Percentiles rank a stretch among this genome's conserved stretches.
Conservation (phyloP, 768 basidiomycete species). For the Rossbeevera mucosa region DNA sequence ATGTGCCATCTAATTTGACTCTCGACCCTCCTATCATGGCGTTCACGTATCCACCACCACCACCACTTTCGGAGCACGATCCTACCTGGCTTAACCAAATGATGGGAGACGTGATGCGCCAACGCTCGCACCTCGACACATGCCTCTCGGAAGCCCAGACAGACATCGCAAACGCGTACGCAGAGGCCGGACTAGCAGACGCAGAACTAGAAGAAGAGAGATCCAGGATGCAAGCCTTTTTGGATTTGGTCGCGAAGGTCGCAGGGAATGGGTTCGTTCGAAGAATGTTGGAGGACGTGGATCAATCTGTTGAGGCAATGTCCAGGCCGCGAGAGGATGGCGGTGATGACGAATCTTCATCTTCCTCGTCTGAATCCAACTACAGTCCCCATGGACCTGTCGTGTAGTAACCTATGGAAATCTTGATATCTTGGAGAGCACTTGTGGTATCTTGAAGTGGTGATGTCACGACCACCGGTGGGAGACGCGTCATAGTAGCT, state of each 20-base stretch:
- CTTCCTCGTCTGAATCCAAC: slow-evolving; percentile 2
- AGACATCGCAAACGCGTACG: slow-evolving; percentile 21
- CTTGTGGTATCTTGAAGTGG: background rate
- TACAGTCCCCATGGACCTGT: background rate
- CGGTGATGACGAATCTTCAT: background rate
- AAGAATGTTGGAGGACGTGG: slow-evolving; percentile 21
- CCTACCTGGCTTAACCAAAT: slow-evolving; percentile 26
- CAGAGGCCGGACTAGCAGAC: slow-evolving; percentile 26
- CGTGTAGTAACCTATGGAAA: background rate
- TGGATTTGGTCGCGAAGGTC: slow-evolving; percentile 20
- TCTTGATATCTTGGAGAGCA: background rate
- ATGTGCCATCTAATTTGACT: slow-evolving; percentile 2
- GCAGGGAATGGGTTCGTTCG: slow-evolving; percentile 28
- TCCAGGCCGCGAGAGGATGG: slow-evolving; percentile 4
- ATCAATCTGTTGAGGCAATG: slow-evolving; percentile 12
- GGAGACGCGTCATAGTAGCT: background rate
- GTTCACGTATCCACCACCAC: slow-evolving; percentile 25
- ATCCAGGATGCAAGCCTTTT: slow-evolving; percentile 21
- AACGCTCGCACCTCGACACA: slow-evolving; percentile 19
- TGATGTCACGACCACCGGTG: background rate
- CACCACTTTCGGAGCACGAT: slow-evolving; percentile 23
- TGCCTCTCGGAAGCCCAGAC: slow-evolving; percentile 13
- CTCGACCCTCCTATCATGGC: slow-evolving; percentile 28
- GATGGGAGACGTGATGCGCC: slow-evolving; percentile 24
- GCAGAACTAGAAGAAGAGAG: slow-evolving; percentile 23